These are phyloP conservation scores for Suzukiozyma palmioleophila DNA, from an alignment of 1,139 yeast genomes.

Conservation along the genomic window DNA sequence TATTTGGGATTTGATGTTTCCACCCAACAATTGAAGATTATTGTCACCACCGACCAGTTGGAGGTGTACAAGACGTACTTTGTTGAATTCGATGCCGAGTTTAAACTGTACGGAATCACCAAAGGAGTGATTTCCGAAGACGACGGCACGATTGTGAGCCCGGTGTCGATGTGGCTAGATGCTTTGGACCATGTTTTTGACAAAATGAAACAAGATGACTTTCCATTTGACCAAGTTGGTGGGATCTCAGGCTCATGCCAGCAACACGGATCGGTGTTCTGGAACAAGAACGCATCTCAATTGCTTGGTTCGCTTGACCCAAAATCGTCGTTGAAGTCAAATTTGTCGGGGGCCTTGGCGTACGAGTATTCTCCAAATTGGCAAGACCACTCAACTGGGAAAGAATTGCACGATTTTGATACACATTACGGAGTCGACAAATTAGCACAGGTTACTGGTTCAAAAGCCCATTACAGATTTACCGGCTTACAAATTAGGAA, in stretches of 20 bases:
- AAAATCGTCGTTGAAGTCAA: constrained; percentile 33
- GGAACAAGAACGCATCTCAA: constrained; percentile 51
- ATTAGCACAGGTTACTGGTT: constrained; percentile 72
- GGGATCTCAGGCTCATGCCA: constrained; percentile 87
- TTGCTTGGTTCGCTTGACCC: constrained; percentile 29
- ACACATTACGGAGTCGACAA: constrained; percentile 51
- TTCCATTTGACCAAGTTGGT: constrained; percentile 57
- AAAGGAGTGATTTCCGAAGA: constrained; percentile 68
- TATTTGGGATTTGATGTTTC: constrained; percentile 81
- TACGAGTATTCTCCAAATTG: constrained; percentile 77
- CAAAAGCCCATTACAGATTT: constrained; percentile 84
- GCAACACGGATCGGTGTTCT: constrained; percentile 87
- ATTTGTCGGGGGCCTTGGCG: constrained; percentile 50
- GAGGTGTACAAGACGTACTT: constrained; percentile 52
- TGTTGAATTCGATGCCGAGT: constrained; percentile 69
- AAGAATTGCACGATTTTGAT: constrained; percentile 64
- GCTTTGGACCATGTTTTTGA: constrained; percentile 64
- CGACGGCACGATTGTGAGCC: constrained; percentile 63
- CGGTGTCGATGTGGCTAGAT: constrained; percentile 86
- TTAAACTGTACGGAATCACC: constrained; percentile 51
- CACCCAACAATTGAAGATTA: constrained; percentile 82
- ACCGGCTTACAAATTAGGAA: constrained; percentile 89
- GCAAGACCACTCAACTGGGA: constrained; percentile 89
- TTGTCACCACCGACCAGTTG: constrained; percentile 56
- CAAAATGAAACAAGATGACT: constrained; percentile 47